Conservation (phyloP, 345 rosid species). For the Eucalyptus erythrocorys region DNA sequence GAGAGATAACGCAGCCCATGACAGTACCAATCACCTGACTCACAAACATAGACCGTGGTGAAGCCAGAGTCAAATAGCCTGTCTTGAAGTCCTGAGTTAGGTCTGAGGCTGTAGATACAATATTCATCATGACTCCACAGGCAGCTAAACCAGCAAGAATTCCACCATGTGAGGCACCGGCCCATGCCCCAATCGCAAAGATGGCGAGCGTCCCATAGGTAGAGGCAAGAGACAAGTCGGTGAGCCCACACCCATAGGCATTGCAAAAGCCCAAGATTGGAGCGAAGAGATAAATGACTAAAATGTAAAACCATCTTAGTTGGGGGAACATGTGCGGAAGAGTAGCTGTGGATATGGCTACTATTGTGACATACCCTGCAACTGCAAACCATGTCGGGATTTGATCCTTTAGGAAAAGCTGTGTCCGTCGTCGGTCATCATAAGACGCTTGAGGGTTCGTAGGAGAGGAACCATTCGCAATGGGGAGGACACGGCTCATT, state of each 20-base stretch:
- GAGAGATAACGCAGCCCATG: conserved; percentile 14
- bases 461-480: background rate
- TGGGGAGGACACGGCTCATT: background rate
- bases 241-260: conserved; percentile 17
- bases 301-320: conserved; percentile 11
- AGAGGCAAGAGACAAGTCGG: conserved; percentile 9
- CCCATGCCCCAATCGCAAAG: conserved; percentile 13
- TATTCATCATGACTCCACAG: conserved; percentile 19
- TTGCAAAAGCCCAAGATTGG: conserved; percentile 10
- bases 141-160: conserved; percentile 13
- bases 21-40: conserved; percentile 15
- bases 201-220: conserved; percentile 7
- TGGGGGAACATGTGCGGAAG: conserved; percentile 4
- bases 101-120: conserved; percentile 14
- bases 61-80: conserved; percentile 10
- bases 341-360: background rate
- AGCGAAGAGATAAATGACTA: conserved; percentile 4
- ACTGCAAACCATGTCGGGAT: conserved; percentile 8
- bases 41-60: conserved; percentile 16
- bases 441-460: background rate
- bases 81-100: conserved; percentile 18
- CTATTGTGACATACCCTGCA: background rate
- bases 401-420: conserved; percentile 5
- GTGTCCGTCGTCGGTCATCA: background rate
- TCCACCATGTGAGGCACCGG: conserved; percentile 6